Evolutionary conservation across 1,284 basidiomycete species (phyloP).

Genomic region (Vanrija humicola): DNA sequence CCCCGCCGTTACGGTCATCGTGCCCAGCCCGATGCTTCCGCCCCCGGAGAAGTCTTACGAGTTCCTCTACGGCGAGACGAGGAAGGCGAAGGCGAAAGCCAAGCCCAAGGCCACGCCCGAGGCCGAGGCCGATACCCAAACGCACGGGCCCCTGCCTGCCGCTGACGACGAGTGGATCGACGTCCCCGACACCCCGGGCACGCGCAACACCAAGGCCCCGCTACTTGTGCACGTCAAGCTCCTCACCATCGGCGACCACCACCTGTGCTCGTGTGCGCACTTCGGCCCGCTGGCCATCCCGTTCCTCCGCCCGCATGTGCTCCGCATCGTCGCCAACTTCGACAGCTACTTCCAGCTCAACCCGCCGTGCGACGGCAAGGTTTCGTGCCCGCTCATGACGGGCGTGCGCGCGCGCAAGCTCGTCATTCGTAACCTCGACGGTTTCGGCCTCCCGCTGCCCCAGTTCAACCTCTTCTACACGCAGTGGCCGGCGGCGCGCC

Average conservation of each 20-base stretch:
- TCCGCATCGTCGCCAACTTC: constrained; percentile 1
- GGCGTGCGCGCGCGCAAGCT: neutral
- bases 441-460: neutral
- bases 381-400: neutral
- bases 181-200: no score
- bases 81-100: no score
- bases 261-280: neutral
- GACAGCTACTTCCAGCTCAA: neutral
- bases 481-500: no score
- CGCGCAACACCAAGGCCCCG: neutral
- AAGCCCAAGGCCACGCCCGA: no score
- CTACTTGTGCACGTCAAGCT: constrained; percentile 1
- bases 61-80: no score
- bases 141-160: no score
- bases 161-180: no score
- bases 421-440: constrained; percentile 7
- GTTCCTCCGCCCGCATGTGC: neutral
- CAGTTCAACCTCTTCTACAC: neutral
- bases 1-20: no score
- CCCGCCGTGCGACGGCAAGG: neutral
- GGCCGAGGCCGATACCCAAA: no score
- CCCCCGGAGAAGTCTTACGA: no score
- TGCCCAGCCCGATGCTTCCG: no score
- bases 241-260: constrained; percentile 1
- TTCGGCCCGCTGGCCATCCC: neutral